Percentiles rank a stretch among this genome's conserved stretches.
Conservation (phyloP, 805 yeast genomes). For the Nakazawaea anatomiae region DNA sequence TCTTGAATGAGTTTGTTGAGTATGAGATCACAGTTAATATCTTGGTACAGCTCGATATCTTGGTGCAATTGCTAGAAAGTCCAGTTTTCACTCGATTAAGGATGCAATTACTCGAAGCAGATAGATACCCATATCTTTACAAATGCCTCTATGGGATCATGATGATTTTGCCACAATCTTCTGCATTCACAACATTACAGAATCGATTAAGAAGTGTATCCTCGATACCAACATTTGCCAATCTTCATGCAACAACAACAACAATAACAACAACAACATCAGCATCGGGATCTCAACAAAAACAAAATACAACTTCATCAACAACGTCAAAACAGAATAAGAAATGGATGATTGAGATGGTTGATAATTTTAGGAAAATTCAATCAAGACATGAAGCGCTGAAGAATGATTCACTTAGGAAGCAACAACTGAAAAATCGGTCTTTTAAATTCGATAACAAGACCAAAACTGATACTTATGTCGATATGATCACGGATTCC, state of each 20-base stretch:
- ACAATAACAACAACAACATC: background rate
- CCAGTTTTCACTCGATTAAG: constrained; percentile 88
- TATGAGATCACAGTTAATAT: constrained; percentile 75
- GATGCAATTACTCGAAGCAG: constrained; percentile 85
- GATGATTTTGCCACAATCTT: constrained; percentile 91
- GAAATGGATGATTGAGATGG: constrained; percentile 24
- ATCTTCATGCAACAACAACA: too few species aligned
- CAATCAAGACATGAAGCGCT: constrained; percentile 34
- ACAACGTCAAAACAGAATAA: constrained; percentile 21
- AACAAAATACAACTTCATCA: background rate
- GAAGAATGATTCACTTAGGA: constrained; percentile 7
- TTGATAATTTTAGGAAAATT: constrained; percentile 42
- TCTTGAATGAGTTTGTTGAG: constrained; percentile 74
- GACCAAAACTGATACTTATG: background rate
- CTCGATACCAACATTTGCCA: constrained; percentile 19
- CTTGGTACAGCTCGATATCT: constrained; percentile 79
- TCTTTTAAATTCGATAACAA: constrained; percentile 11
- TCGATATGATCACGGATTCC: background rate
- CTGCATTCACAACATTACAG: constrained; percentile 78
- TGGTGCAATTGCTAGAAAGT: constrained; percentile 86
- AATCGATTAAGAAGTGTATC: constrained; percentile 65
- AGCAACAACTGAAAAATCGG: constrained; percentile 1
- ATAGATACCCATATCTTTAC: constrained; percentile 70
- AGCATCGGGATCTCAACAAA: constrained; percentile 12
- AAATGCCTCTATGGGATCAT: constrained; percentile 87